These are phyloP conservation scores for Aspergillus unguis DNA, from an alignment of 2,329 filamentous ascomycete genomes.

Conservation along the genomic window DNA sequence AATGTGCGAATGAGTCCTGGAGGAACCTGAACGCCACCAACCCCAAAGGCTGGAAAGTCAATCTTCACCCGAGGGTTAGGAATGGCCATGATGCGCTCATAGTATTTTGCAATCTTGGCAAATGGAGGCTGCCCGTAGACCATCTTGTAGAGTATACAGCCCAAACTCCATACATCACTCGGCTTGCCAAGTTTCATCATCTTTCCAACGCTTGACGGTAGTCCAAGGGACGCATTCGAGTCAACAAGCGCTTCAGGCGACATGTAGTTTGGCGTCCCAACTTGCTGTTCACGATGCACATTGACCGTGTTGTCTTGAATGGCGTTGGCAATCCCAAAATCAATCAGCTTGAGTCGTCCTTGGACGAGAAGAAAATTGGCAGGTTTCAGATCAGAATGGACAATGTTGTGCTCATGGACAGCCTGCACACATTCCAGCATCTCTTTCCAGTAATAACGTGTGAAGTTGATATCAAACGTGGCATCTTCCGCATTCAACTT, in stretches of 20 bases:
- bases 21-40: constrained; percentile 52
- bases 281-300: constrained; percentile 90
- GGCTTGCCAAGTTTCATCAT: constrained; percentile 95
- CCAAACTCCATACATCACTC: constrained; percentile 92
- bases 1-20: constrained; percentile 55
- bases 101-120: constrained; percentile 82
- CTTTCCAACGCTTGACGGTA: constrained; percentile 54
- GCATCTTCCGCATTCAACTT: constrained; percentile 69
- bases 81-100: constrained; percentile 67
- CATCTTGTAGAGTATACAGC: constrained; percentile 97
- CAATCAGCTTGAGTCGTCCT: constrained; percentile 89
- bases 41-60: constrained; percentile 44
- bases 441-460: constrained; percentile 98
- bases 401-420: constrained; percentile 85
- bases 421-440: constrained; percentile 95
- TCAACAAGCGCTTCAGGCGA: constrained; percentile 91
- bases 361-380: constrained; percentile 94
- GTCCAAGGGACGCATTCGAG: constrained; percentile 63
- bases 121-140: constrained; percentile 96
- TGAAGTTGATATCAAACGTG: constrained; percentile 81
- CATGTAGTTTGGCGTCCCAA: constrained; percentile 99
- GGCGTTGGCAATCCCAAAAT: constrained; percentile 97
- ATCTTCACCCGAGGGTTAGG: constrained; percentile 50
- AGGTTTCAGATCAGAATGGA: constrained; percentile 95
- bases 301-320: constrained; percentile 98